A percentile compares a stretch with the other conserved stretches of the same genome.
Evolutionary conservation across 495 filamentous ascomycete species (phyloP).

Genomic region (Cudoniella acicularis): DNA sequence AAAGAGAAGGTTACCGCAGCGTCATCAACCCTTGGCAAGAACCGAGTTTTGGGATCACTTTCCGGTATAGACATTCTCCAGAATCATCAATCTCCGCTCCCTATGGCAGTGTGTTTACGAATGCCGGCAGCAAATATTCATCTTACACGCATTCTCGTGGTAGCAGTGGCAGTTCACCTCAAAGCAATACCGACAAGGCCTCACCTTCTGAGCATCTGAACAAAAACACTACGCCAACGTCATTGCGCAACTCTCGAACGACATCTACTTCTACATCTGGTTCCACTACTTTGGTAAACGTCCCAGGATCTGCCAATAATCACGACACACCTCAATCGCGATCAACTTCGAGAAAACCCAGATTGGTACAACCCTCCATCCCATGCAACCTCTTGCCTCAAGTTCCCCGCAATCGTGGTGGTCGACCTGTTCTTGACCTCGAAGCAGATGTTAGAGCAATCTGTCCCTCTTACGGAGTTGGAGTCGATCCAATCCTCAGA

Average conservation of each 20-base stretch:
- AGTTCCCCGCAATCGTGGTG: background rate
- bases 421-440: background rate
- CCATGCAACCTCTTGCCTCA: background rate
- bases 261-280: no score
- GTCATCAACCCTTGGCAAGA: background rate
- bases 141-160: background rate
- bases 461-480: background rate
- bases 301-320: background rate
- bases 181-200: background rate
- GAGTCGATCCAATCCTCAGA: background rate
- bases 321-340: background rate
- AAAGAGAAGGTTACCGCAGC: background rate
- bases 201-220: background rate
- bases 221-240: background rate
- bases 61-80: constrained; percentile 1
- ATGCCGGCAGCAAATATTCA: background rate
- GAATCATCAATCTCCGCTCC: background rate
- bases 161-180: background rate
- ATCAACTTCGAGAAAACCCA: background rate
- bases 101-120: background rate
- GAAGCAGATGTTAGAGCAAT: background rate
- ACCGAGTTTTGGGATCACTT: constrained; percentile 1
- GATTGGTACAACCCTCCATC: background rate
- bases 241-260: no score
- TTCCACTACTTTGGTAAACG: background rate